phyloP scores from a whole-genome alignment of 306 rosid species.

The Begonia masoniana region DNA sequence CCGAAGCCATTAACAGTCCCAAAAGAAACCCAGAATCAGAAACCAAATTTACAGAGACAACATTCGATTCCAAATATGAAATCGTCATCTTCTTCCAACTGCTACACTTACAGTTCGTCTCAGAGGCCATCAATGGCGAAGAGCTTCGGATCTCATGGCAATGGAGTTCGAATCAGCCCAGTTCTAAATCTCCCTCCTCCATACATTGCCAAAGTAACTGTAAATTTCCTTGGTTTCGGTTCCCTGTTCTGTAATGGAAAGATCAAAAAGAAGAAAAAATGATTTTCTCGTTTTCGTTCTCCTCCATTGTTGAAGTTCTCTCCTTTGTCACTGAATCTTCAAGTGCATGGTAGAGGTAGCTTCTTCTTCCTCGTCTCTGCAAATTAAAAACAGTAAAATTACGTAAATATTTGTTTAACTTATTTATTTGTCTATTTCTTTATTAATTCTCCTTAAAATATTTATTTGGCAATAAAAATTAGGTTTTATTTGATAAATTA shows the following conservation, averaged over 20 bases:
- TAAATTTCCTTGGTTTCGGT: slow-evolving; percentile 65
- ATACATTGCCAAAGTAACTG: slow-evolving; percentile 70
- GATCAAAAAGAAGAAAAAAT: slow-evolving; percentile 55
- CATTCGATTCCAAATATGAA: slow-evolving; percentile 56
- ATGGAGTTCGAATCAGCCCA: slow-evolving; percentile 71
- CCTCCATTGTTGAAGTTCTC: neutral
- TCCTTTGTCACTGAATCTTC: too few species aligned
- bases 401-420: too few species aligned
- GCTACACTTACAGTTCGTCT: slow-evolving; percentile 21
- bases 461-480: too few species aligned
- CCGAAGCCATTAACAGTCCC: slow-evolving; percentile 1
- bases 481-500: too few species aligned
- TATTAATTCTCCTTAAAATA: too few species aligned
- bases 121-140: slow-evolving; percentile 36
- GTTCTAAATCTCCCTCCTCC: slow-evolving; percentile 78
- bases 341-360: too few species aligned
- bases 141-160: slow-evolving; percentile 33
- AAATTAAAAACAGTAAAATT: too few species aligned
- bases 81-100: slow-evolving; percentile 37
- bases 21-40: slow-evolving; percentile 21
- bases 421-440: too few species aligned
- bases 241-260: slow-evolving; percentile 76
- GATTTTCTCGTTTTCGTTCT: neutral
- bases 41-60: slow-evolving; percentile 60
- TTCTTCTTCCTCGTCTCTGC: too few species aligned